A percentile compares a stretch with the other conserved stretches of the same genome.
These are phyloP conservation scores for Penicillium bovifimosum DNA, from an alignment of 495 filamentous ascomycete genomes.

Conservation along the genomic window DNA sequence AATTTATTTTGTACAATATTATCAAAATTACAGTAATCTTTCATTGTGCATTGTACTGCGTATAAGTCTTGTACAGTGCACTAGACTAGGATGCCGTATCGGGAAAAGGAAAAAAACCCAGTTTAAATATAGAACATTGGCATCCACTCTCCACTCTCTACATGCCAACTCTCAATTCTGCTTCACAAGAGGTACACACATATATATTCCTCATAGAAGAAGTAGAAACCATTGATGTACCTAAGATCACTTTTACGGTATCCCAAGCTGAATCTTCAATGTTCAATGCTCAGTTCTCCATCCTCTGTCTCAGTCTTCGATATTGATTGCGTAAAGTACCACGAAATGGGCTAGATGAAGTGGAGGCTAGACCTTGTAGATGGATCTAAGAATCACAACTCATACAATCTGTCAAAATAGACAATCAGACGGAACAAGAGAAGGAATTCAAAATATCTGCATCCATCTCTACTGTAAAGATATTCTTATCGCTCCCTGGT, in stretches of 20 bases:
- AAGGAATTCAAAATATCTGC: background rate
- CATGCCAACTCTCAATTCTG: background rate
- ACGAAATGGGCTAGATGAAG: background rate
- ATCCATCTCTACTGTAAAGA: background rate
- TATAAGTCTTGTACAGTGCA: background rate
- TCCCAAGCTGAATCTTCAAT: too few relatives aligned
- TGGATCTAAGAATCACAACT: too few relatives aligned
- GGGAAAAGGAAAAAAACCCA: background rate
- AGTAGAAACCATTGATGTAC: background rate
- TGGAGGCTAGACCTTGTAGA: background rate
- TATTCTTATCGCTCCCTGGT: conserved; percentile 25
- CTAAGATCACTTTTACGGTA: background rate
- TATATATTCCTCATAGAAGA: too few relatives aligned
- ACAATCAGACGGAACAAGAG: background rate
- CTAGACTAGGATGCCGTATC: background rate
- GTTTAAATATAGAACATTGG: conserved; percentile 5
- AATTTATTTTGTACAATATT: background rate
- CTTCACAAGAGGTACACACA: background rate
- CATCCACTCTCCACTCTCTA: background rate
- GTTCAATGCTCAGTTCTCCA: too few relatives aligned
- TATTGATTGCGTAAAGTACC: background rate
- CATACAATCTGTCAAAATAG: background rate
- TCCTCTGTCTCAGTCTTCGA: too few relatives aligned
- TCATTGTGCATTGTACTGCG: background rate
- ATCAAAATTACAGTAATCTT: background rate